Evolutionary conservation across 2,329 filamentous ascomycete species (phyloP), one percentile per base, ranked within the genome.

Genomic region (Pestalotiopsis sp.): DNA sequence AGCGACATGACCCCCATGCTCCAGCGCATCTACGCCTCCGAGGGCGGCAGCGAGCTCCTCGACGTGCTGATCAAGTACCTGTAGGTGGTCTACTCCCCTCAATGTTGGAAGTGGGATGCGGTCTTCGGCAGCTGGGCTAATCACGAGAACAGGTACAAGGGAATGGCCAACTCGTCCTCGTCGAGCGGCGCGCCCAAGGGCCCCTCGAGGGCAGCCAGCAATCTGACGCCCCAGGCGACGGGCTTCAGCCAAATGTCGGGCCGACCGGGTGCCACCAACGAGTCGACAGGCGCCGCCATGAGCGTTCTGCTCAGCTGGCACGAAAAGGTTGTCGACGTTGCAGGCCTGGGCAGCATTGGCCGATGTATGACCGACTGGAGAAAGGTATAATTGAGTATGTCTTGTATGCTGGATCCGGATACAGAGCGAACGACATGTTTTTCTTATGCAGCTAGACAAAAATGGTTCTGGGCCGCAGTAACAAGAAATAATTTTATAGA

Each of bases 21-120:
- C 73, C 90, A 91, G 82, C 89, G 91, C 68, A 92, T 98, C 77
- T 94, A 96, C 82, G 85, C 84, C 69, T 90, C 91, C 12, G 89
- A 92, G 64, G 93, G 93, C 70, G 96, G 96, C 36, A 90, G 89
- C 70, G 96, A 98, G 82, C 87, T 93, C 70, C 84, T 97, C 73
- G 96, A 99, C 80, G 94, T 95, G 65, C 84, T 99, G 80, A 97
- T 97, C 93, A 99, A 99, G 85, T 99, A 98, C 83, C 86, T 98
- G 90, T 98, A 89, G 77, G 92, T 86, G 58, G 68, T 25, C 31
- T 60, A 63, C 38, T 41, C 64, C 64, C 31, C 6, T 14, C 3
- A 9, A 23, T 4, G 20, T 14, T 39, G 49, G 25, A 25, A 38
- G 41, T 23, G 38, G 23, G 5, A 3, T 9, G 11, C 31, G 17